Base-by-base conservation (phyloP, 1,284 basidiomycete genomes). In the Irpex lacteus region DNA sequence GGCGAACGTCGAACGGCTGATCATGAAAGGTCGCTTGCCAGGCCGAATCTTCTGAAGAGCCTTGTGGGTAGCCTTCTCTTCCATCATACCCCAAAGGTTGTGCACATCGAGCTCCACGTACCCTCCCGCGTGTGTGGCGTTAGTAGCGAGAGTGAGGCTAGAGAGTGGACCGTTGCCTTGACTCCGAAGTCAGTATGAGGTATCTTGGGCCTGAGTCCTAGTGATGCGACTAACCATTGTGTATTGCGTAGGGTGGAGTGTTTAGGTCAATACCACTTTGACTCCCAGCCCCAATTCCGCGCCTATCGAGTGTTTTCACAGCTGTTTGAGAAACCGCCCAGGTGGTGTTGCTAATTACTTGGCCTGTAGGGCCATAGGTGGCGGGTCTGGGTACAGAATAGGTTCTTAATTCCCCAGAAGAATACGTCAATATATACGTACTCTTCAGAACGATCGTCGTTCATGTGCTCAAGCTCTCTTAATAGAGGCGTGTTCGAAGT, bases 271-370 rank as follows among this genome's bases (percentile, higher is more conserved):
- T 75, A 4, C 74, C 79, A 2, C 74, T 67, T 65, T 86, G 75
- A 49, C 73, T 75, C 13, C 78, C 85, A 4, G 82, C 82, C 4
- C 83, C 82, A 18, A 83, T 64, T 1, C 81, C 82, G 32, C 81
- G 81, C 66, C 72, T 78, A 44, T 38, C 54, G 56, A 69, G 13
- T 15, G 15, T 59, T 11, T 49, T 11, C 13, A 9, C 59, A 18
- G 37, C 60, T 55, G 55, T 70, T 8, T 70, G 67, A n/a, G 71
- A 72, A 69, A 82, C 88, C 0, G 89, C 91, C 50, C 82, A 73
- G 0, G 77, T 82, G 4, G 89, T 89, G 63, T 91, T 86, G 63
- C 91, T 79, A 3, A 88, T 90, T 69, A 91, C 82, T 70, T 93
- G 93, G 0, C 91, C 90, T 62, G 87, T 90, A 0, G 84, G 82